Evolutionary conservation across 805 yeast species (phyloP).

Genomic region (Schwanniomyces pseudopolymorphus): DNA sequence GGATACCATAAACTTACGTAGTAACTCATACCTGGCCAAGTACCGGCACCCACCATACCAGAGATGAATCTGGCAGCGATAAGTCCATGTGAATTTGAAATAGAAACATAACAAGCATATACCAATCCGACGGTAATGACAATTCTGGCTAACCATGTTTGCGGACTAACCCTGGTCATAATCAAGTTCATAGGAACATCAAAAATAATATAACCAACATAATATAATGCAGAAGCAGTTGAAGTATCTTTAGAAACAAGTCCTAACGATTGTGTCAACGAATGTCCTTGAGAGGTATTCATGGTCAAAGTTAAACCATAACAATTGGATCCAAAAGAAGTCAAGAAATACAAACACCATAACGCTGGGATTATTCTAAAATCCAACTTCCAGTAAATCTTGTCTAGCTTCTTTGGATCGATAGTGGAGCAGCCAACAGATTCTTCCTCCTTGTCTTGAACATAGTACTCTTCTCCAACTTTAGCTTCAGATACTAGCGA

Average conservation of each 20-base stretch:
- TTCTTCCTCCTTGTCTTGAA: not conserved
- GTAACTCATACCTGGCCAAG: constrained; percentile 90
- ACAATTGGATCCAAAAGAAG: constrained; percentile 75
- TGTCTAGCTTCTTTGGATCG: constrained; percentile 41
- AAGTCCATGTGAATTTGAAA: constrained; percentile 56
- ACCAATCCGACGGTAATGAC: constrained; percentile 76
- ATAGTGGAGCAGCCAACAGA: not conserved
- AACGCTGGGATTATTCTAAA: constrained; percentile 75
- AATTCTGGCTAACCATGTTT: constrained; percentile 80
- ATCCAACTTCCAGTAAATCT: constrained; percentile 63
- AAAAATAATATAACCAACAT: constrained; percentile 79
- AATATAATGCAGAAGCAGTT: constrained; percentile 77
- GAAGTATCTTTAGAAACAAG: constrained; percentile 59
- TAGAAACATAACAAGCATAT: constrained; percentile 68
- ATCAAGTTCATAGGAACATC: constrained; percentile 86
- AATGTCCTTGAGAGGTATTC: constrained; percentile 64
- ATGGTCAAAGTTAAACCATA: constrained; percentile 80
- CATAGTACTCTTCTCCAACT: not conserved
- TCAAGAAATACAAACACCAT: constrained; percentile 75
- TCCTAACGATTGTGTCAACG: constrained; percentile 51
- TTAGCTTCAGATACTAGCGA: not conserved
- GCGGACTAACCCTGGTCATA: constrained; percentile 84
- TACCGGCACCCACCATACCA: constrained; percentile 80
- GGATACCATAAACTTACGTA: constrained; percentile 87
- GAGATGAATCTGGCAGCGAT: constrained; percentile 70